Base-by-base conservation (phyloP, 2,329 filamentous ascomycete species). In the Incumbomyces lentus region DNA sequence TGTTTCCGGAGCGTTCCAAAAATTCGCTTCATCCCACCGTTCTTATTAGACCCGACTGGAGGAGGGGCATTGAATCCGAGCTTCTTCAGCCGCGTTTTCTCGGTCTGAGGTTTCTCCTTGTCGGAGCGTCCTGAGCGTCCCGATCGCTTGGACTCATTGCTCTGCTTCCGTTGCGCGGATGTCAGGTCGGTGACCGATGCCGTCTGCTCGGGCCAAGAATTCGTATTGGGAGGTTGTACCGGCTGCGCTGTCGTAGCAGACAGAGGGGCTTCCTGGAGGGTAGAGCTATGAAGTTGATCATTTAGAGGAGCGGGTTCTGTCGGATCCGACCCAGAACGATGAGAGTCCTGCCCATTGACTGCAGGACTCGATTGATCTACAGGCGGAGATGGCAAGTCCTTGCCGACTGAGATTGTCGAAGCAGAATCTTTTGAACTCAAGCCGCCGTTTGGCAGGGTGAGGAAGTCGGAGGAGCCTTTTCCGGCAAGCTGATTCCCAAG, bases 401-500 rank as follows among this genome's bases (percentile, higher is more conserved):
- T 58, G 39, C 51, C 50, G 47, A 48, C 42, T n/a, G 52, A 51
- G 18, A 52, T 40, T 17, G 54, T 52, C 22, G 50, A 59, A 40
- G 52, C 49, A 18, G 53, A 55, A 29, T 50, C 46, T 31, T 39
- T 53, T n/a, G 52, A 50, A 50, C 48, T 63, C 19, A 55, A 64
- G 45, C 71, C 69, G 32, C 65, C 14, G 53, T 36, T 45, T 2
- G 55, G 49, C 14, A 58, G 54, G 17, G 53, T 58, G 30, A 72
- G 64, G 11, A 71, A 68, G 13, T 72, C 68, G 34, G 68, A 65
- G 1, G 68, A 71, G 11, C 86, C 86, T 49, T 78, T 84, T 17
- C 89, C 88, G 35, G 84, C 81, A 54, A 74, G 78, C 40, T 68
- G 70, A 60, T 93, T 82, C 38, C 79, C 78, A 43, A 96, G 73